phyloP scores from a whole-genome alignment of 202 grass and related monocot genomes.

The Miscanthus sacchariflorus region DNA sequence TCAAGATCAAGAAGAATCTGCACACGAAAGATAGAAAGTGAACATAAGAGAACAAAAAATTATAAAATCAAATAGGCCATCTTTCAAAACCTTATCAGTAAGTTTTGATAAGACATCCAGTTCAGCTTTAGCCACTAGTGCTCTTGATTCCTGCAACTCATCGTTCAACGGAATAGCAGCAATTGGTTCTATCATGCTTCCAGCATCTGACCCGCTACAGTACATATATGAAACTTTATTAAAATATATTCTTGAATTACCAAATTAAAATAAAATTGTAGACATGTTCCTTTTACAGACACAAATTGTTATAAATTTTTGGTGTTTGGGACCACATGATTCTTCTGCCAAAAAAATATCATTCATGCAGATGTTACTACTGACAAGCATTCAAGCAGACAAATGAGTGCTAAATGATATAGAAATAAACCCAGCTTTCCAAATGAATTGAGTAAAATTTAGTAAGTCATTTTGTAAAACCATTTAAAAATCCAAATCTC shows the following conservation, averaged over 20 bases:
- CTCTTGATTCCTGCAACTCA: conserved; percentile 75
- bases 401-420: conserved; percentile 7
- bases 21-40: conserved; percentile 38
- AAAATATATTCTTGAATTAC: conserved; percentile 35
- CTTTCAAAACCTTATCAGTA: conserved; percentile 70
- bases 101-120: conserved; percentile 71
- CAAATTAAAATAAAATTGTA: conserved; percentile 31
- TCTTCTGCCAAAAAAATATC: conserved; percentile 11
- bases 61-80: conserved; percentile 40
- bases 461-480: neutral
- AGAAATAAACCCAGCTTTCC: conserved; percentile 8
- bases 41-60: conserved; percentile 14
- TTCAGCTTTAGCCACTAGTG: conserved; percentile 67
- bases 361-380: conserved; percentile 4
- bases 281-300: conserved; percentile 2
- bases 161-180: conserved; percentile 76
- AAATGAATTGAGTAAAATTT: conserved; percentile 23
- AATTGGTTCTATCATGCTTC: conserved; percentile 81
- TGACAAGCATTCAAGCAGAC: neutral
- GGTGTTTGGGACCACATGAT: neutral
- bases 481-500: conserved; percentile 8
- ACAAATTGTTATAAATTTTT: conserved; percentile 16
- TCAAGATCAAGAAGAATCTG: conserved; percentile 77
- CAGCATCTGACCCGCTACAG: conserved; percentile 64
- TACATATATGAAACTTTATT: conserved; percentile 43